Base-by-base conservation (phyloP, 495 filamentous ascomycete genomes). In the Sphaerosporella brunnea region DNA sequence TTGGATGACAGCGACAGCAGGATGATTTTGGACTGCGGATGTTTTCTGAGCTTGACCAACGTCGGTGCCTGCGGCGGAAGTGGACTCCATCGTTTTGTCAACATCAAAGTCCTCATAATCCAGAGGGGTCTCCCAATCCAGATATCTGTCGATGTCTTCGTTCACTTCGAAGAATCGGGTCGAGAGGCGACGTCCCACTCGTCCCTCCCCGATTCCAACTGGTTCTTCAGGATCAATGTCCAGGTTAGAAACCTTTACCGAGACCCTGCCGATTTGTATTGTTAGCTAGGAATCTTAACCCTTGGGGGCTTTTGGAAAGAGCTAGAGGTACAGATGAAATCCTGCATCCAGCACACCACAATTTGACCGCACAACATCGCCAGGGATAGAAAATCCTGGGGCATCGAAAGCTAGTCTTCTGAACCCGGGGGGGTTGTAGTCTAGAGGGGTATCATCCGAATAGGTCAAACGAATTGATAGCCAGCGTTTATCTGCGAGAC, bases 381-480 rank as follows among this genome's bases (percentile, higher is more conserved):
- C 55, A 23, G 47, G 50, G 30, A 61, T 63, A 45, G 48, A 49
- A 16, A 61, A 44, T 3, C 32, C 30, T 4, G 38, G 42, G 8
- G 49, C 51, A n/a, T 48, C 44, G 20, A 58, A 38, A 9, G 49
- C 43, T 36, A 63, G 49, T 25, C 57, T 53, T 18, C 45, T 25
- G 46, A 61, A 61, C 1, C 47, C 53, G 10, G 58, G 58, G 7
- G 58, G 53, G 36, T 54, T 48, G 26, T 61, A 61, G 23, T 61
- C 37, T 3, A 41, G 48, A 8, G 58, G 58, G 10, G 58, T 61
- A 10, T 50, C 35, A 13, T 61, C 54, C 25, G 48, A 16, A 36
- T 61, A 61, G 21, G 61, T 51, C 9, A 61, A 45, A 8, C 54
- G 58, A 25, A 61, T 52, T 4, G 58, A 57, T 21, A 61, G 48